phyloP scores from a whole-genome alignment of 2,329 filamentous ascomycete species.

The Colletotrichum nymphaeae region DNA sequence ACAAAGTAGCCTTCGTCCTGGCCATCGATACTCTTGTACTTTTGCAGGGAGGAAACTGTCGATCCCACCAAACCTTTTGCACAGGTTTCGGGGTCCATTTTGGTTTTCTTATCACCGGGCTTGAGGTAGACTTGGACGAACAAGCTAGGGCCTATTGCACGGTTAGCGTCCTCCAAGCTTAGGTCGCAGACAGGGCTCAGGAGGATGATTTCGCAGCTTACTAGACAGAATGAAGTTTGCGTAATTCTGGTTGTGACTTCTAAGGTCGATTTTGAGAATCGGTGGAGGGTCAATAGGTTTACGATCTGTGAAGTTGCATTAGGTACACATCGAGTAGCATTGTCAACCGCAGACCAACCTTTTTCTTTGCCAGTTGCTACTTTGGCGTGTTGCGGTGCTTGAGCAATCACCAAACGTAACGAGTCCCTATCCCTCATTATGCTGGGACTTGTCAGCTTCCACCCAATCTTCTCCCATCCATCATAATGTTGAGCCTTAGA shows the following conservation, averaged over 20 bases:
- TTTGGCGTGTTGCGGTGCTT: slow-evolving; percentile 7
- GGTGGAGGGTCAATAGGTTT: slow-evolving; percentile 92
- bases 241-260: slow-evolving; percentile 45
- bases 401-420: background rate
- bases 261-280: slow-evolving; percentile 76
- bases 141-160: slow-evolving; percentile 55
- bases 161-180: background rate
- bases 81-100: slow-evolving; percentile 32
- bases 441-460: background rate
- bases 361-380: slow-evolving; percentile 62
- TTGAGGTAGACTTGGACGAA: slow-evolving; percentile 60
- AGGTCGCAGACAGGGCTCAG: background rate
- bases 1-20: slow-evolving; percentile 88
- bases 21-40: slow-evolving; percentile 82
- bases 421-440: background rate
- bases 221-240: background rate
- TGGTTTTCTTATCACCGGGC: slow-evolving; percentile 50
- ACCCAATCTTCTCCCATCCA: background rate
- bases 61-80: slow-evolving; percentile 74
- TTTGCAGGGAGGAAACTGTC: slow-evolving; percentile 83
- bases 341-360: slow-evolving; percentile 57
- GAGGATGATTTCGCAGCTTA: background rate
- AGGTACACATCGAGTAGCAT: background rate
- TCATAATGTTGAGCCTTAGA: background rate
- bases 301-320: slow-evolving; percentile 64